phyloP scores from a whole-genome alignment of 352 stramenopile species.

The Pythium oligandrum region DNA sequence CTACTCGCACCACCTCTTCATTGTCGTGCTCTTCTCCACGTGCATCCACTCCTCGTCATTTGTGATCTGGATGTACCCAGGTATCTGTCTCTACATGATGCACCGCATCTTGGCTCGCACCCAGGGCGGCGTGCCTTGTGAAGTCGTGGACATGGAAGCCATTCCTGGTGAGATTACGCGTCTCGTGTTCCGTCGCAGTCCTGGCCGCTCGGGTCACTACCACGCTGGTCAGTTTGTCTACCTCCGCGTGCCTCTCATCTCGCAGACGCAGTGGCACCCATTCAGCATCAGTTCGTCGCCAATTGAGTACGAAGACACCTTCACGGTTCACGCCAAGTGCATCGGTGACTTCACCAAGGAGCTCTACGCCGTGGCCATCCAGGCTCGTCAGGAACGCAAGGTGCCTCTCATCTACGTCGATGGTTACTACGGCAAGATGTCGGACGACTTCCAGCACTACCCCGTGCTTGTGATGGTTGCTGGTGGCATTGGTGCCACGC shows the following conservation, averaged over 20 bases:
- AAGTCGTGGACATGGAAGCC: slow-evolving; percentile 78
- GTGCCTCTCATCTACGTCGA: slow-evolving; percentile 81
- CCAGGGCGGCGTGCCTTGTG: slow-evolving; percentile 63
- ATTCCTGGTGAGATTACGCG: slow-evolving; percentile 80
- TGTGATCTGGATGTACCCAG: slow-evolving; percentile 83
- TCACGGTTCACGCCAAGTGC: slow-evolving; percentile 78
- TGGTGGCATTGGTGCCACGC: slow-evolving; percentile 86
- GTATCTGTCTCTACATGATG: slow-evolving; percentile 76
- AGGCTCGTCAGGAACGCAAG: slow-evolving; percentile 70
- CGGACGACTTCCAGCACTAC: slow-evolving; percentile 80
- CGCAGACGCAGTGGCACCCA: slow-evolving; percentile 73
- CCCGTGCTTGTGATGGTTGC: slow-evolving; percentile 71
- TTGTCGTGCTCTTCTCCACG: slow-evolving; percentile 66
- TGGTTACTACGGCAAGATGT: slow-evolving; percentile 83
- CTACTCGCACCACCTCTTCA: slow-evolving; percentile 85
- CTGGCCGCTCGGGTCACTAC: slow-evolving; percentile 73
- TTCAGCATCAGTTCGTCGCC: slow-evolving; percentile 85
- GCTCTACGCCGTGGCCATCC: slow-evolving; percentile 69
- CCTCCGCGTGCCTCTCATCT: slow-evolving; percentile 65
- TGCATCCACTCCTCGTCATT: slow-evolving; percentile 75
- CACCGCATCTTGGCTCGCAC: slow-evolving; percentile 70
- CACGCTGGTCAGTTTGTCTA: slow-evolving; percentile 82
- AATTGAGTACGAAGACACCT: slow-evolving; percentile 80
- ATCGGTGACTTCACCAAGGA: slow-evolving; percentile 76
- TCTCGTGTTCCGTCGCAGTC: slow-evolving; percentile 71